These are phyloP conservation scores for Sporothrix euskadiensis DNA, from an alignment of 2,329 filamentous ascomycete species.

Conservation along the genomic window DNA sequence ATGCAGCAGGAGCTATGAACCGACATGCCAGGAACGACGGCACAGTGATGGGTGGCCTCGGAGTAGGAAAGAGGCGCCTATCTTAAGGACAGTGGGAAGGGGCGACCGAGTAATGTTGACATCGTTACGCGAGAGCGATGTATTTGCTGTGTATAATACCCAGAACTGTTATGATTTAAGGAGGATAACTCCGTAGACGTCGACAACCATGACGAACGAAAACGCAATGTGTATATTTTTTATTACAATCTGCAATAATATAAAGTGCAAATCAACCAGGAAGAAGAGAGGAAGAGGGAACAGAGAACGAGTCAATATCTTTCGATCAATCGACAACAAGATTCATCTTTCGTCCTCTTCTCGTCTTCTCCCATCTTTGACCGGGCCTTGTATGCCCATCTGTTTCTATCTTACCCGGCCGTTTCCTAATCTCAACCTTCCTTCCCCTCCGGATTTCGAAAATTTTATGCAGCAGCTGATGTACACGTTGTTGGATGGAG, in stretches of 20 bases:
- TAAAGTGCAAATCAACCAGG: constrained; percentile 13
- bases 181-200: not conserved
- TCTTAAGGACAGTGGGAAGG: not conserved
- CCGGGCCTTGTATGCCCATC: constrained; percentile 21
- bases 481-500: constrained; percentile 28
- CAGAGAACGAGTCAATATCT: not conserved
- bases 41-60: not conserved
- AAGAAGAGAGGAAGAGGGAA: not conserved
- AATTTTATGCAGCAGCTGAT: constrained; percentile 32
- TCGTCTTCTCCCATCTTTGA: not conserved
- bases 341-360: not conserved
- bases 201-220: not conserved
- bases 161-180: not conserved
- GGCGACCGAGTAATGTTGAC: not conserved
- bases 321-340: not conserved
- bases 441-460: not conserved
- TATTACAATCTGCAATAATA: constrained; percentile 15
- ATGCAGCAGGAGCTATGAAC: not conserved
- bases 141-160: not conserved
- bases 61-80: not conserved
- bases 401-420: not conserved
- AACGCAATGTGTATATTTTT: not conserved
- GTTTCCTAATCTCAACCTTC: not conserved
- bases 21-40: not conserved
- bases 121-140: not conserved